A percentile compares a stretch with the other conserved stretches of the same genome.
These are phyloP conservation scores for Vitis rotundifolia DNA, from an alignment of 164 flowering plant genomes.

Conservation along the genomic window DNA sequence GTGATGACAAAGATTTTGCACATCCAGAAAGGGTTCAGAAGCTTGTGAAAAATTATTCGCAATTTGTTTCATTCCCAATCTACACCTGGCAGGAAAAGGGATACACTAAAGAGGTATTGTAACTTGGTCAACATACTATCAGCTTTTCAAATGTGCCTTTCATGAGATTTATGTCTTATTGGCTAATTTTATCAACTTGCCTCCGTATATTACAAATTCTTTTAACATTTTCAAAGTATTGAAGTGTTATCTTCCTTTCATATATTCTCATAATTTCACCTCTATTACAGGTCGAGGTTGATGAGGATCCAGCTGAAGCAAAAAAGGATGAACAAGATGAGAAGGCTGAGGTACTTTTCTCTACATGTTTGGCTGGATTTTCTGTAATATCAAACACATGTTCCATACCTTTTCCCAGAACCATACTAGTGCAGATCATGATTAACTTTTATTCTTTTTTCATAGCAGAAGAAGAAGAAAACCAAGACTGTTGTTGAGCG, in stretches of 20 bases:
- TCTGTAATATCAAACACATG: not conserved
- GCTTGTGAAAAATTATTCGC: conserved; percentile 94
- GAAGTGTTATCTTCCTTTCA: not conserved
- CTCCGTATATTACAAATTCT: too few species aligned
- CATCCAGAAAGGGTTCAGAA: conserved; percentile 88
- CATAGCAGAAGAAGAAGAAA: conserved; percentile 83
- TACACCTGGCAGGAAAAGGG: conserved; percentile 98
- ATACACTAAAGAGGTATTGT: conserved; percentile 79
- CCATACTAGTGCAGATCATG: not conserved
- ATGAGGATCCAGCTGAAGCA: conserved; percentile 88
- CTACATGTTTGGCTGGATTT: not conserved
- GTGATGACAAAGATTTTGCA: conserved; percentile 85
- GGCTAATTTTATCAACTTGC: too few species aligned
- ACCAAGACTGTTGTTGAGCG: conserved; percentile 87
- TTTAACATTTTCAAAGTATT: too few species aligned
- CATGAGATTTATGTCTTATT: not conserved
- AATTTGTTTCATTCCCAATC: conserved; percentile 95
- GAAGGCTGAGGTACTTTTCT: conserved; percentile 57
- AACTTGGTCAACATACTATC: not conserved
- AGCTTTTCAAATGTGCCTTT: not conserved
- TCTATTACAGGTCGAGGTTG: conserved; percentile 83
- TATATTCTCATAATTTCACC: not conserved
- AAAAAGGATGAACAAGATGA: conserved; percentile 68
- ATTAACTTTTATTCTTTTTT: conserved; percentile 1
- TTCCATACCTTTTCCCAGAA: not conserved